Evolutionary conservation across 2,329 filamentous ascomycete species (phyloP).

Genomic region (Fusarium nelsonii): DNA sequence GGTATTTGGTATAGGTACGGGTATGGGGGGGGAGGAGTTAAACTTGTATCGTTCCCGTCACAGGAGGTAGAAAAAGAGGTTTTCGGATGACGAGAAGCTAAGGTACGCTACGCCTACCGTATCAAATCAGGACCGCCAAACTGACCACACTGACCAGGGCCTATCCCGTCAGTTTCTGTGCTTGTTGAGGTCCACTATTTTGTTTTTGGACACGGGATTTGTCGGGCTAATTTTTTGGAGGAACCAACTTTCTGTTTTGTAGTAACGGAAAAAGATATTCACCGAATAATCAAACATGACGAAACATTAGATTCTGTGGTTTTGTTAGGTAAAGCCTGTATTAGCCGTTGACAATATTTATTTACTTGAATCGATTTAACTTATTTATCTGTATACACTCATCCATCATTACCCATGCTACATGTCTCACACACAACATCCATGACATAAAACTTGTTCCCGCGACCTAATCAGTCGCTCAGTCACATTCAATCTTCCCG

Average conservation of each 20-base stretch:
- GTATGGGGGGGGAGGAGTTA: constrained; percentile 14
- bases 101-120: constrained; percentile 9
- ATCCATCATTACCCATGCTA: not conserved
- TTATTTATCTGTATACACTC: not conserved
- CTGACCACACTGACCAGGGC: constrained; percentile 31
- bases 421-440: not conserved
- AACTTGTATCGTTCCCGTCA: constrained; percentile 18
- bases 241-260: not conserved
- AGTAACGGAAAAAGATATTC: constrained; percentile 41
- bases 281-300: constrained; percentile 27
- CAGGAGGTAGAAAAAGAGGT: constrained; percentile 38
- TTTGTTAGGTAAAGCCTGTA: constrained; percentile 19
- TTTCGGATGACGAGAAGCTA: constrained; percentile 46
- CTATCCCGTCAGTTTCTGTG: constrained; percentile 17
- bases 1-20: not conserved
- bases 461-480: constrained; percentile 26
- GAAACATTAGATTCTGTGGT: not conserved
- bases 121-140: constrained; percentile 38
- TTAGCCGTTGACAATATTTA: constrained; percentile 11
- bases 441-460: constrained; percentile 26
- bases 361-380: not conserved
- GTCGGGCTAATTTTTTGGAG: constrained; percentile 38
- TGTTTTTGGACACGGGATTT: constrained; percentile 47
- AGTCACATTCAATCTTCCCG: constrained; percentile 21
- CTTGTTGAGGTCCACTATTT: constrained; percentile 29